These are phyloP conservation scores for Aureobasidium sp. DNA, from an alignment of 2,329 filamentous ascomycete species.

Conservation along the genomic window DNA sequence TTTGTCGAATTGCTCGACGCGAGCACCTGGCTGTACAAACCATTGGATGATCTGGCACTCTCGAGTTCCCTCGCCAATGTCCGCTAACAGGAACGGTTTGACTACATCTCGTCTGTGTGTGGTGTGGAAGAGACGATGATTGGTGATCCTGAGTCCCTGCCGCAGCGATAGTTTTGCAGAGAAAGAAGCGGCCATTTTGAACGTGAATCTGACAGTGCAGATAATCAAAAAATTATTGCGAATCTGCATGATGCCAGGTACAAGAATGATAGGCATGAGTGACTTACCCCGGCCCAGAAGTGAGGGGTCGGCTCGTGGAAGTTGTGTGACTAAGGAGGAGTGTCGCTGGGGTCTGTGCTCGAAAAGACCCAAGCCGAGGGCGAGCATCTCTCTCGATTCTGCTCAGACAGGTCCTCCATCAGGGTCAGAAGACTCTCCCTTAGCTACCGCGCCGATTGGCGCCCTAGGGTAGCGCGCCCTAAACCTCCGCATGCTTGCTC, in stretches of 20 bases:
- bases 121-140: conserved; percentile 19
- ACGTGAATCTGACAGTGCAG: neutral
- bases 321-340: neutral
- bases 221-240: neutral
- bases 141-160: neutral
- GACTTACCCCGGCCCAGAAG: neutral
- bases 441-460: neutral
- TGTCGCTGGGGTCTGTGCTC: neutral
- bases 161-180: neutral
- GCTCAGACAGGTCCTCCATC: neutral
- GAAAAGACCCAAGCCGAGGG: neutral
- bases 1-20: conserved; percentile 95
- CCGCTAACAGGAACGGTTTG: conserved; percentile 73
- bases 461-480: neutral
- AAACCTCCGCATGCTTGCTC: neutral
- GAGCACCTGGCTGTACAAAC: conserved; percentile 94
- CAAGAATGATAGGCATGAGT: neutral
- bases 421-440: neutral
- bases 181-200: neutral
- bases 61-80: conserved; percentile 89
- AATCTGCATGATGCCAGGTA: conserved; percentile 9
- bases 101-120: conserved; percentile 37
- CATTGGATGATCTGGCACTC: conserved; percentile 99
- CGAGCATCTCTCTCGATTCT: neutral
- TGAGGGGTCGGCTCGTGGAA: conserved; percentile 4